Evolutionary conservation across 2,329 filamentous ascomycete genomes (phyloP).

Genomic region (Lecanicillium sp.): DNA sequence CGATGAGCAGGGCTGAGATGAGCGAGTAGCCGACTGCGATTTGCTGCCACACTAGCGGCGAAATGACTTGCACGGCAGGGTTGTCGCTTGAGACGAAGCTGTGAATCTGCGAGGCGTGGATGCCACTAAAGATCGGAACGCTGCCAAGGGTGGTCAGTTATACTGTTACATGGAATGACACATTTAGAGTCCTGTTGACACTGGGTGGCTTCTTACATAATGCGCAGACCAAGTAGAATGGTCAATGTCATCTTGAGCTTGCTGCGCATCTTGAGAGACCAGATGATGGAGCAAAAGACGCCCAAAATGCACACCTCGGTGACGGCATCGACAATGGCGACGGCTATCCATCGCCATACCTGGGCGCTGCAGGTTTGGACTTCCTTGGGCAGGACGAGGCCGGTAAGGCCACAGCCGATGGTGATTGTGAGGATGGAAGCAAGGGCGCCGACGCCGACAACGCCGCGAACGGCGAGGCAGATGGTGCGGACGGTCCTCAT

Average conservation of each 20-base stretch:
- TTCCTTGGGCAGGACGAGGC: not conserved
- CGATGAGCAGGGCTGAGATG: conserved; percentile 14
- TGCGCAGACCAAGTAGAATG: conserved; percentile 2
- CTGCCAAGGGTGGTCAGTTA: too few species aligned
- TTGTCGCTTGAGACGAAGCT: conserved; percentile 7
- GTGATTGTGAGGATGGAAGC: conserved; percentile 6
- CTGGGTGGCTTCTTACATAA: conserved; percentile 4
- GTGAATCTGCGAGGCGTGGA: conserved; percentile 8
- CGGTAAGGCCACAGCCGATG: conserved; percentile 2
- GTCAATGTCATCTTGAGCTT: conserved; percentile 5
- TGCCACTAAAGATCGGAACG: conserved; percentile 9
- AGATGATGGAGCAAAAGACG: conserved; percentile 6
- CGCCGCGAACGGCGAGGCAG: conserved; percentile 6
- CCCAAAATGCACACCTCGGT: conserved; percentile 4
- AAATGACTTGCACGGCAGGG: conserved; percentile 10
- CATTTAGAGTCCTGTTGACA: too few species aligned
- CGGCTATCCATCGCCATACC: conserved; percentile 4
- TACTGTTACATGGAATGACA: too few species aligned
- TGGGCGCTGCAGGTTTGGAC: not conserved
- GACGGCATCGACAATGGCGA: conserved; percentile 3
- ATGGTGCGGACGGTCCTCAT: conserved; percentile 8
- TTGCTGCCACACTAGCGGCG: conserved; percentile 13
- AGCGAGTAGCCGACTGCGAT: conserved; percentile 13
- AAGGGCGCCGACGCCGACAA: conserved; percentile 7
- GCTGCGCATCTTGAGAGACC: conserved; percentile 5